phyloP scores from a whole-genome alignment of 2,329 filamentous ascomycete genomes.

The Phaeosphaeriaceae sp. region DNA sequence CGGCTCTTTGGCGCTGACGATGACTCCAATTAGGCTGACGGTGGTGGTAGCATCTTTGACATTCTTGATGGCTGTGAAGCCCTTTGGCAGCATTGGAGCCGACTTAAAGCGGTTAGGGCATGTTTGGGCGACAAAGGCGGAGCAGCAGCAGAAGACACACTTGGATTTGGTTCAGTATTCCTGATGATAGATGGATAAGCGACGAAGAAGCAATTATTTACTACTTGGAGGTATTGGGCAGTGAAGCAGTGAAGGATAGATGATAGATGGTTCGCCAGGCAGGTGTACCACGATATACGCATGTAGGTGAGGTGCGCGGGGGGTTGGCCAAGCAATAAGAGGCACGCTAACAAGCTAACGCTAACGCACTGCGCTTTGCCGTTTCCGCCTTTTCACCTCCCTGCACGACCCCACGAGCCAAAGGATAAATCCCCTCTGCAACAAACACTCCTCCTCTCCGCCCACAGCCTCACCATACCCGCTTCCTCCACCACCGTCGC shows the following conservation, averaged over 20 bases:
- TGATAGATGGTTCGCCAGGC: too few species aligned
- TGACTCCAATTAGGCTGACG: conserved; percentile 71
- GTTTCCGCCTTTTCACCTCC: conserved; percentile 46
- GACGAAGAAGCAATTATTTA: too few species aligned
- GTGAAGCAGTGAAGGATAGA: too few species aligned
- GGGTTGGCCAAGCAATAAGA: conserved; percentile 20
- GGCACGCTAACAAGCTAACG: conserved; percentile 16
- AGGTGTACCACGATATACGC: too few species aligned
- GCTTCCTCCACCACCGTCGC: conserved; percentile 27
- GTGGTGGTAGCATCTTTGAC: conserved; percentile 26
- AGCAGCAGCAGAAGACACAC: neutral
- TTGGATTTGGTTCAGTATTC: too few species aligned
- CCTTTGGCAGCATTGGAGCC: conserved; percentile 24
- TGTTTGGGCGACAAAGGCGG: conserved; percentile 3
- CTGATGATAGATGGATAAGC: too few species aligned
- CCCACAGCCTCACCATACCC: conserved; percentile 21
- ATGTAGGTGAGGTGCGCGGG: too few species aligned
- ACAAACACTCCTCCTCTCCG: conserved; percentile 35
- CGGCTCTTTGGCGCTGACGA: conserved; percentile 66
- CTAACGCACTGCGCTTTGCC: conserved; percentile 34
- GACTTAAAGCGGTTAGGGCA: conserved; percentile 24
- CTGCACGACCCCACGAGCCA: conserved; percentile 36
- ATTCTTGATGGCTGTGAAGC: conserved; percentile 57
- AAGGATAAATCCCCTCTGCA: conserved; percentile 41
- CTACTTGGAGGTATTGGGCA: too few species aligned